Base-by-base conservation (phyloP, 2,329 filamentous ascomycete species). In the Aspergillus aculeatinus region DNA sequence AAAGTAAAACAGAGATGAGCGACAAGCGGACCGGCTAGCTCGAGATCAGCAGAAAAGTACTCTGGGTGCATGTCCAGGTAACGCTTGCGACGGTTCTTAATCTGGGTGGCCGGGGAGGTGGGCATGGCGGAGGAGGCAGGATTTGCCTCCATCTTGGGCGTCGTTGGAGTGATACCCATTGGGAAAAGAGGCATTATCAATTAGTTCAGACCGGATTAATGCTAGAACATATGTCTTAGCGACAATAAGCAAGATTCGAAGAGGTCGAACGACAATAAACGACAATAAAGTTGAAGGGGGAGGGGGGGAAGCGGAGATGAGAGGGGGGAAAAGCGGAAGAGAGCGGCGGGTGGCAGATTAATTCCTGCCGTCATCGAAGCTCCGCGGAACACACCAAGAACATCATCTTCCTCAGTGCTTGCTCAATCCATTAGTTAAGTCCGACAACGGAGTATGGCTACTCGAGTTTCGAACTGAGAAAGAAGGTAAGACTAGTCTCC, bases 51-150 rank as follows among this genome's bases (percentile, higher is more conserved):
- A 76, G 77, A 76, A 72, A 94, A 89, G 77, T 96, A 96, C 57
- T 85, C 83, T 2, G 89, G 87, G 70, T 94, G 85, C 4, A 84
- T 80, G 62, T 88, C 84, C 25, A 96, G 82, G 71, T 92, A 96
- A 68, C 88, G 87, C 65, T 90, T 88, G 14, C 92, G 85, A 54
- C 92, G 84, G 76, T 96, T 96, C 76, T 90, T 91, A 27, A 85
- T 78, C 35, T 81, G 79, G 53, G 91, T 83, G 2, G 69, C 71
- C 48, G 67, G 62, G 21, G 71, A 69, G 35, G 67, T 64, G 51
- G 79, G 79, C 57, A 59, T 52, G 19, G 63, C 58, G 48, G 21
- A 48, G 23, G 61, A 55, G 14, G 52, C 29, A 44, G 51, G 39
- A 39, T 35, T 48, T 10, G 42, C 33, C 19, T 65, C 52, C 29